Base-by-base conservation (phyloP, 371 early-diverging fungal species). In the Modicella reniformis region DNA sequence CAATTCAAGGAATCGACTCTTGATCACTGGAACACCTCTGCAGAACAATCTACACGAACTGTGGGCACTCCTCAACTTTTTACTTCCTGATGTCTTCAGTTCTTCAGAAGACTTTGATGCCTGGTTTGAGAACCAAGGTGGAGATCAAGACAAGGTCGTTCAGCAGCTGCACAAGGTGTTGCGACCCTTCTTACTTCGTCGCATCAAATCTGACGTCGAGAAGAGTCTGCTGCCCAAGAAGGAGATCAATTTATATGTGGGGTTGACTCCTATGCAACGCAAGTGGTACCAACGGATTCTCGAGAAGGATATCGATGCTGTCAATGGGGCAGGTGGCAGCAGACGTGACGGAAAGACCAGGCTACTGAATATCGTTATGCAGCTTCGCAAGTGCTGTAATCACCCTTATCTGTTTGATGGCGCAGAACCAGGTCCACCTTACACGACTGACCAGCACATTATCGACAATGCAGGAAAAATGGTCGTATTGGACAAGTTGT, bases 361-460 rank as follows among this genome's bases (percentile, higher is more conserved):
- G 32, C 86, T 99, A 21, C 85, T 97, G 57, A 99, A 99, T 81
- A 96, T 99, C 80, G 96, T 96, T 3, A 99, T 99, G 99, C 99
- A 99, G 84, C 84, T 99, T 34, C 91, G 99, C 71, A 99, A 99
- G 81, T 98, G 98, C 83, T 98, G 99, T 80, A 99, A 99, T 71
- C 99, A 99, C 80, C 99, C 99, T 10, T 99, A 99, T 80, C 89
- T 99, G 6, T 98, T 99, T 80, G 96, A 94, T 62, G 98, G 99
- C 30, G 99, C 99, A 19, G 99, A 97, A 81, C 94, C 94, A 23
- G 90, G 90, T 1, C 98, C 98, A 12, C 99, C 99, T 8, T 99
- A 90, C 75, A 98, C 98, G 1, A 98, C 98, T 1, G 99, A 97
- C 62, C 93, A 97, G 79, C 98, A 99, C 81, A 82, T 99, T 66